Base-by-base conservation (phyloP, 106 monocot genomes). In the Dendrobium chrysotoxum region DNA sequence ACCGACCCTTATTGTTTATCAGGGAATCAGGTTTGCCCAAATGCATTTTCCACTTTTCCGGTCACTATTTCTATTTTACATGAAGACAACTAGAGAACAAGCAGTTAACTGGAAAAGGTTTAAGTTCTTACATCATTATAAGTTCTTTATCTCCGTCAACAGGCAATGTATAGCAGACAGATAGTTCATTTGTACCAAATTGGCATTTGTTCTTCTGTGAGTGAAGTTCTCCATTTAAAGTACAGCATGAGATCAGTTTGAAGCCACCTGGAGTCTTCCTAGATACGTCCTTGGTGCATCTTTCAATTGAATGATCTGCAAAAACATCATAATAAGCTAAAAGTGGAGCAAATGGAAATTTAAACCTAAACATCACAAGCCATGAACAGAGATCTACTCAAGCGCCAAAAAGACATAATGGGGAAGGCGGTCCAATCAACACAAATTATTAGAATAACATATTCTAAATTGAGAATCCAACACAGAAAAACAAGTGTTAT, bases 241-340 rank as follows among this genome's bases (percentile, higher is more conserved):
- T 12, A 47, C 26, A 50, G 47, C 76, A 47, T 18, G 47, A 40
- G 2, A 76, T 76, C 23, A 76, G 76, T 47, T 76, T 45, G 13
- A 76, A 76, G 21, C 76, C 76, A 50, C 76, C 44, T 26, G 23
- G 20, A 46, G 26, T 47, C 26, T 76, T 76, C 47, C 46, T 76
- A 47, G 76, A 76, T 76, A 46, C 50, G 23, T 76, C 47, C 5
- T 28, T 76, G 28, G 47, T 15, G 28, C 44, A 25, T 50, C 3
- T 47, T 46, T 28, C 47, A 25, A 76, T 28, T 50, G 76, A 76
- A 50, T 28, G 76, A 47, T 76, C 76, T 76, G 76, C 21, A 12
- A 47, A 76, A 47, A 74, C 39, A 26, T 76, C 47, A 45, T 35
- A 35, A 72, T 41, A 31, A 74, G 31, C 70, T 74, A 21, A 13